Conservation (phyloP, 345 rosid genomes). For the Pugionium cornutum region DNA sequence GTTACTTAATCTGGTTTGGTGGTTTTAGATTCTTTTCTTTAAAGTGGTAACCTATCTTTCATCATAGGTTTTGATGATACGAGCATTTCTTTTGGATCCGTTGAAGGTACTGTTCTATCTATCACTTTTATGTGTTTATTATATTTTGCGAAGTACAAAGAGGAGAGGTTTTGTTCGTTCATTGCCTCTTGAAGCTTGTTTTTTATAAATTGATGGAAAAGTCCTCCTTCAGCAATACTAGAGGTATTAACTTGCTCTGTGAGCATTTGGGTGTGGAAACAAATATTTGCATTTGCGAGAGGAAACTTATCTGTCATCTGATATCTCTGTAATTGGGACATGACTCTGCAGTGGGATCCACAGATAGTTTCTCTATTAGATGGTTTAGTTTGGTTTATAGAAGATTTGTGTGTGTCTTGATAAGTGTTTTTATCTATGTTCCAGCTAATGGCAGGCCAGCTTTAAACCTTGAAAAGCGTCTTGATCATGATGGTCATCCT, state of each 20-base stretch:
- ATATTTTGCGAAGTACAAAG: conserved; percentile 6
- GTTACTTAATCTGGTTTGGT: conserved; percentile 14
- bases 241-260: too few relatives aligned
- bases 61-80: conserved; percentile 87
- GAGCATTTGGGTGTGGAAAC: conserved; percentile 25
- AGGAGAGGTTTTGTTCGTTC: neutral
- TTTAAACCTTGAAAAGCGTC: conserved; percentile 90
- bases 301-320: too few relatives aligned
- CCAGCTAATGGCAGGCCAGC: conserved; percentile 79
- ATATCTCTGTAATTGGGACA: conserved; percentile 12
- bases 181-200: conserved; percentile 28
- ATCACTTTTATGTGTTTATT: conserved; percentile 29
- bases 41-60: conserved; percentile 27
- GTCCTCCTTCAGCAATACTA: neutral
- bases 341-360: conserved; percentile 7
- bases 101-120: conserved; percentile 76
- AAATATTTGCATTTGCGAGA: conserved; percentile 12
- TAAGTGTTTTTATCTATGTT: conserved; percentile 31
- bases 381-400: conserved; percentile 14
- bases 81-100: conserved; percentile 81
- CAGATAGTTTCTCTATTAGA: conserved; percentile 24
- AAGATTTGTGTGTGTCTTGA: conserved; percentile 15
- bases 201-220: neutral
- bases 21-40: conserved; percentile 7
- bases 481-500: conserved; percentile 96